These are phyloP conservation scores for Sinapis alba DNA, from an alignment of 441 rosid species.

Conservation along the genomic window DNA sequence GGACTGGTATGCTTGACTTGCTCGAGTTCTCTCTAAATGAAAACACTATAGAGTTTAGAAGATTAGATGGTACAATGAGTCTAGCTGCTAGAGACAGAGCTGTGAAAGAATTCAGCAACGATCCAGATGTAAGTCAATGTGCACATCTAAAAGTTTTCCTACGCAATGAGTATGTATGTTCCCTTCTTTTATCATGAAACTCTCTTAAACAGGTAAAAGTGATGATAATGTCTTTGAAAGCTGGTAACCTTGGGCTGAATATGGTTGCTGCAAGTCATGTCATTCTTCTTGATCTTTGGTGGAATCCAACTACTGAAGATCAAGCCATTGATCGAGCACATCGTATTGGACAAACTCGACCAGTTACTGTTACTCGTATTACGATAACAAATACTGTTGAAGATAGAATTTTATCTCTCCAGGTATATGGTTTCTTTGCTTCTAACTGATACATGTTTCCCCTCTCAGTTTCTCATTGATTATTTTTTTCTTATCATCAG, in stretches of 20 bases:
- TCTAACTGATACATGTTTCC: background rate
- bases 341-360: slow-evolving; percentile 93
- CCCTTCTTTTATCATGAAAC: background rate
- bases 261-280: slow-evolving; percentile 95
- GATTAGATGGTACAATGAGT: slow-evolving; percentile 88
- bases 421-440: slow-evolving; percentile 49
- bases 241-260: slow-evolving; percentile 92
- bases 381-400: slow-evolving; percentile 81
- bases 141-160: too few species aligned
- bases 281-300: slow-evolving; percentile 91
- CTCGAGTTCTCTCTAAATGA: slow-evolving; percentile 59
- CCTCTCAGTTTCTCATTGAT: background rate
- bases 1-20: slow-evolving; percentile 89
- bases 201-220: slow-evolving; percentile 85
- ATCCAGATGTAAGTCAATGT: slow-evolving; percentile 72
- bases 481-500: slow-evolving; percentile 41
- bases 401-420: slow-evolving; percentile 76
- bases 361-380: slow-evolving; percentile 82
- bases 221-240: slow-evolving; percentile 92
- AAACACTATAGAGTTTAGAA: slow-evolving; percentile 58
- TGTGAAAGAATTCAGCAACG: slow-evolving; percentile 72
- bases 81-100: slow-evolving; percentile 75
- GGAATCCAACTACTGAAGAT: slow-evolving; percentile 97
- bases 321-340: slow-evolving; percentile 95
- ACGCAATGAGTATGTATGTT: background rate